These are phyloP conservation scores for Spathaspora gorwiae DNA, from an alignment of 805 yeast genomes.

Conservation along the genomic window DNA sequence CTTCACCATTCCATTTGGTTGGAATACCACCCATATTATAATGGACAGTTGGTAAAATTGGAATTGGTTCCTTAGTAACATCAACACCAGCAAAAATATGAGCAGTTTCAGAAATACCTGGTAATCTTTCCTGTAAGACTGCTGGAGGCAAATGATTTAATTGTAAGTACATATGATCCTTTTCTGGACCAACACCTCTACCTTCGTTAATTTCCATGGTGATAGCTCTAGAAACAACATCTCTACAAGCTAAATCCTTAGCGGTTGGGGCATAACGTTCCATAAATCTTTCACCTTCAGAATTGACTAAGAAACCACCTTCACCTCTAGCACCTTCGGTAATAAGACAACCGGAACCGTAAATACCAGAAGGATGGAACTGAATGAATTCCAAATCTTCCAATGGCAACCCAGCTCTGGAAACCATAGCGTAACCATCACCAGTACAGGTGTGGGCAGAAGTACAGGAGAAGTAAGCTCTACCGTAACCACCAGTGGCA, in stretches of 20 bases:
- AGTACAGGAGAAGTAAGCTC: conserved; percentile 98
- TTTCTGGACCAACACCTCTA: conserved; percentile 96
- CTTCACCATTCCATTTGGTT: conserved; percentile 97
- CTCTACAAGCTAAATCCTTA: conserved; percentile 97
- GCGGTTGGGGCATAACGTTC: conserved; percentile 99
- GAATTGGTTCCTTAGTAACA: conserved; percentile 98
- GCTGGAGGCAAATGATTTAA: conserved; percentile 89
- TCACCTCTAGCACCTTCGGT: conserved; percentile 99
- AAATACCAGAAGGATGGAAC: conserved; percentile 99
- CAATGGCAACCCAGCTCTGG: conserved; percentile 96
- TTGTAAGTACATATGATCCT: conserved; percentile 94
- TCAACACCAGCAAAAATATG: conserved; percentile 98
- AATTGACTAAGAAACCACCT: conserved; percentile 95
- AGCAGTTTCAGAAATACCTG: conserved; percentile 99
- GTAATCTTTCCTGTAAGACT: conserved; percentile 90
- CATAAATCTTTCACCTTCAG: conserved; percentile 99
- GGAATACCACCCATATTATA: conserved; percentile 99
- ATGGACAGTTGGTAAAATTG: conserved; percentile 96
- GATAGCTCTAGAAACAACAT: conserved; percentile 96
- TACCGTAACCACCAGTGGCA: conserved; percentile 98
- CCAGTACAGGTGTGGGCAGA: conserved; percentile 99
- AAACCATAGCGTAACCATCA: conserved; percentile 97
- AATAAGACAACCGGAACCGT: conserved; percentile 97
- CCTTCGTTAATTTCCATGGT: conserved; percentile 98
- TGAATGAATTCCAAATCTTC: conserved; percentile 97